A percentile compares a stretch with the other conserved stretches of the same genome.
phyloP scores from a whole-genome alignment of 1,284 basidiomycete species.

The Naganishia cerealis region DNA sequence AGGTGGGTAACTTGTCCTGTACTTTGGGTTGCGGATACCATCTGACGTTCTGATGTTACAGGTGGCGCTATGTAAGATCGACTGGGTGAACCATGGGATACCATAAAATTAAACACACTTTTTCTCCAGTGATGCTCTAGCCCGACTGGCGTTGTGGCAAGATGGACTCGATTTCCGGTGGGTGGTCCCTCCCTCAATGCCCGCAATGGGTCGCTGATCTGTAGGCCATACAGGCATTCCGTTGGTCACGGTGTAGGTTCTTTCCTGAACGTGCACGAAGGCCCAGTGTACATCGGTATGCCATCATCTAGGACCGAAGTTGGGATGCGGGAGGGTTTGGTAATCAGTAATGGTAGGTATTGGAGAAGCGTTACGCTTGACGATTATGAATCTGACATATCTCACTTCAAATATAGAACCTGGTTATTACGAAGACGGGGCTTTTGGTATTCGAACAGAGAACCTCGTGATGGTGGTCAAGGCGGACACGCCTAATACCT shows the following conservation, averaged over 20 bases:
- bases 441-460: conserved; percentile 91
- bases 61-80: conserved; percentile 19
- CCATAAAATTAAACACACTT: conserved; percentile 12
- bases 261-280: conserved; percentile 91
- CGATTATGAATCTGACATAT: conserved; percentile 2
- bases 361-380: no score
- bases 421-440: conserved; percentile 88
- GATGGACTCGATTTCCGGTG: conserved; percentile 72
- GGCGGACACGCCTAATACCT: conserved; percentile 74
- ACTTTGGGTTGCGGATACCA: not conserved
- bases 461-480: conserved; percentile 76
- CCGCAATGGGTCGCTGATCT: not conserved
- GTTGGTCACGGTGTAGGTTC: conserved; percentile 94
- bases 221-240: conserved; percentile 17
- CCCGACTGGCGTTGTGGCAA: conserved; percentile 80
- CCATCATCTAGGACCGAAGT: conserved; percentile 65
- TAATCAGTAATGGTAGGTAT: conserved; percentile 72
- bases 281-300: conserved; percentile 82
- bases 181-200: conserved; percentile 18
- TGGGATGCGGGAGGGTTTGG: conserved; percentile 78
- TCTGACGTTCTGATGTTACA: not conserved
- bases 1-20: conserved; percentile 55
- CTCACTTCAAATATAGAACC: conserved; percentile 62
- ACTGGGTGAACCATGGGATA: not conserved
- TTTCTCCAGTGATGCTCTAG: conserved; percentile 71